A percentile compares a stretch with the other conserved stretches of the same genome.
These are phyloP conservation scores for Dothistroma pini DNA, from an alignment of 2,329 filamentous ascomycete genomes.

Conservation along the genomic window DNA sequence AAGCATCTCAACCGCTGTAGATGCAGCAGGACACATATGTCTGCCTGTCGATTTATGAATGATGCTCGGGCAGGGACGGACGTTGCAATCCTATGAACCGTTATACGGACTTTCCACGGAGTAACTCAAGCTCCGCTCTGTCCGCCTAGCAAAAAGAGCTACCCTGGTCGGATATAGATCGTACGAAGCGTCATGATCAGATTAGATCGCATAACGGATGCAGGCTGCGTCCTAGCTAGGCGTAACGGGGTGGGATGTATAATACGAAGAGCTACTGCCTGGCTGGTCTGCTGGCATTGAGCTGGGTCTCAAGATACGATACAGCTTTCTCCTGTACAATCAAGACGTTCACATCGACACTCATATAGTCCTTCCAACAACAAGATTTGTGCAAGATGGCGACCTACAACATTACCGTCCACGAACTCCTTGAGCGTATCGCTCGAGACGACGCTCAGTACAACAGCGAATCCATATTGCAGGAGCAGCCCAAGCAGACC, in stretches of 20 bases:
- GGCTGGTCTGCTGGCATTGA: no score
- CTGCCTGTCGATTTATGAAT: neutral
- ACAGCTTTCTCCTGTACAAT: no score
- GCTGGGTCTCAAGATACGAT: no score
- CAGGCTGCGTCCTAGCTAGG: slow-evolving; percentile 8
- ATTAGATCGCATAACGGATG: slow-evolving; percentile 18
- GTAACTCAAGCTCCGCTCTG: neutral
- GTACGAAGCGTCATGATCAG: slow-evolving; percentile 12
- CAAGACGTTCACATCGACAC: neutral
- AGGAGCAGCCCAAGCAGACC: neutral
- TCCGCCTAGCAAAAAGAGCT: neutral
- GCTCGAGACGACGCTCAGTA: slow-evolving; percentile 14
- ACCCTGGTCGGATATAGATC: slow-evolving; percentile 1
- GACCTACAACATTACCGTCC: slow-evolving; percentile 23
- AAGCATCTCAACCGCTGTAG: neutral
- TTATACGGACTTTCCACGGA: slow-evolving; percentile 2
- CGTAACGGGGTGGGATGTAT: neutral
- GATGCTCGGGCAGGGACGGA: neutral
- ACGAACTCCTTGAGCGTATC: slow-evolving; percentile 21
- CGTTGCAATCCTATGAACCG: neutral
- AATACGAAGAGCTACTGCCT: neutral
- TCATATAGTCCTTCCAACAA: neutral
- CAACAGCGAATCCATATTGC: neutral
- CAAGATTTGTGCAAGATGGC: slow-evolving; percentile 14
- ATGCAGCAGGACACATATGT: neutral